Conservation (phyloP, 1,139 yeast species). For the Nakaseomyces glabratus region DNA sequence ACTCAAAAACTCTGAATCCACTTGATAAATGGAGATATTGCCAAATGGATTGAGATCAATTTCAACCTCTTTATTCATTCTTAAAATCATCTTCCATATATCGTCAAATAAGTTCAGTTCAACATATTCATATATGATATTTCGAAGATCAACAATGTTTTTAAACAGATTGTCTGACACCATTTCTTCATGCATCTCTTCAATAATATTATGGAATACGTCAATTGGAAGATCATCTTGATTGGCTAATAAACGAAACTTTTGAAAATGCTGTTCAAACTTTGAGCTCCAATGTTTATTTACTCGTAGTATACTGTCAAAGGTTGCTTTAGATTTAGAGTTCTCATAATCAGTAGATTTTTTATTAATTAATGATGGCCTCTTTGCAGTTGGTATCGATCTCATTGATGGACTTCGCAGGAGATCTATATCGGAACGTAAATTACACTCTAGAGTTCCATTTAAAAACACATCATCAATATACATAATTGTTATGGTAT, state of each 20-base stretch:
- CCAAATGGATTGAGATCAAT: constrained; percentile 32
- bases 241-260: constrained; percentile 18
- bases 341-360: not conserved
- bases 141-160: constrained; percentile 40
- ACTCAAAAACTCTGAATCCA: constrained; percentile 45
- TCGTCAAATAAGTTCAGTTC: constrained; percentile 59
- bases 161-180: constrained; percentile 31
- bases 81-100: constrained; percentile 36
- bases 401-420: not conserved
- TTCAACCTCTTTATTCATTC: constrained; percentile 10
- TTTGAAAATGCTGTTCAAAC: constrained; percentile 22
- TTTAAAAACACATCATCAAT: not conserved
- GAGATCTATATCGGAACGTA: constrained; percentile 1
- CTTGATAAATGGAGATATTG: constrained; percentile 59
- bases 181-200: constrained; percentile 12
- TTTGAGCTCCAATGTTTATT: constrained; percentile 24
- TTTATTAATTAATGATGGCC: not conserved
- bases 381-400: not conserved
- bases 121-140: constrained; percentile 56
- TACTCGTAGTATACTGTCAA: constrained; percentile 20
- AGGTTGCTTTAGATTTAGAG: constrained; percentile 9
- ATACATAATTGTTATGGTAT: not conserved
- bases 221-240: constrained; percentile 9
- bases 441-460: not conserved
- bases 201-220: constrained; percentile 19